These are phyloP conservation scores for Colletotrichum magnum DNA, from an alignment of 2,329 filamentous ascomycete genomes.

Conservation along the genomic window DNA sequence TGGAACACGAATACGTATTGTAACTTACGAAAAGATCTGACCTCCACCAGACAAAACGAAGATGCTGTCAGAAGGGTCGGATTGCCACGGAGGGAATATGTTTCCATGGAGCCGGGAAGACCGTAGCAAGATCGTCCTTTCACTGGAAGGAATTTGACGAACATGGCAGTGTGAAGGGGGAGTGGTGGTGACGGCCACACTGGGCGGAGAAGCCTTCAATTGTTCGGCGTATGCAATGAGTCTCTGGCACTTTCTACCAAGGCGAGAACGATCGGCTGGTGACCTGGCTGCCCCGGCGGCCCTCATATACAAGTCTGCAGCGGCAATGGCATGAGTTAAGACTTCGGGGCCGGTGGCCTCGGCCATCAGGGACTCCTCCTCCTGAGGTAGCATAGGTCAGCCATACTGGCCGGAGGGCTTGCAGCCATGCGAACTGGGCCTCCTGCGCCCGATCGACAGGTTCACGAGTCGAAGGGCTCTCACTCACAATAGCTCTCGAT, in stretches of 20 bases:
- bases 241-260: constrained; percentile 78
- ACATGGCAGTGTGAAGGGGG: constrained; percentile 50
- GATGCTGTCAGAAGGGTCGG: constrained; percentile 69
- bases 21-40: constrained; percentile 73
- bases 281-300: constrained; percentile 75
- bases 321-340: constrained; percentile 80
- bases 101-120: constrained; percentile 86
- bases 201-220: constrained; percentile 69
- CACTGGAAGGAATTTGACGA: constrained; percentile 75
- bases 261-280: constrained; percentile 73
- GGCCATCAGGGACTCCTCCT: constrained; percentile 54
- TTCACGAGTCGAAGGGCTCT: not conserved
- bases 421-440: too few relatives aligned
- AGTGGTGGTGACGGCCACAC: constrained; percentile 45
- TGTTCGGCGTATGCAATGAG: constrained; percentile 80
- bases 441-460: too few relatives aligned
- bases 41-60: constrained; percentile 70
- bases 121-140: constrained; percentile 82
- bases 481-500: constrained; percentile 37
- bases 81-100: constrained; percentile 88
- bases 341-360: constrained; percentile 66
- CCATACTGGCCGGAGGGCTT: too few relatives aligned
- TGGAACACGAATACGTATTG: not conserved
- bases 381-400: constrained; percentile 44
- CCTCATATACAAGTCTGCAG: constrained; percentile 86